Evolutionary conservation across 2,329 filamentous ascomycete species (phyloP).

Genomic region (Arthrocladium fulminans): DNA sequence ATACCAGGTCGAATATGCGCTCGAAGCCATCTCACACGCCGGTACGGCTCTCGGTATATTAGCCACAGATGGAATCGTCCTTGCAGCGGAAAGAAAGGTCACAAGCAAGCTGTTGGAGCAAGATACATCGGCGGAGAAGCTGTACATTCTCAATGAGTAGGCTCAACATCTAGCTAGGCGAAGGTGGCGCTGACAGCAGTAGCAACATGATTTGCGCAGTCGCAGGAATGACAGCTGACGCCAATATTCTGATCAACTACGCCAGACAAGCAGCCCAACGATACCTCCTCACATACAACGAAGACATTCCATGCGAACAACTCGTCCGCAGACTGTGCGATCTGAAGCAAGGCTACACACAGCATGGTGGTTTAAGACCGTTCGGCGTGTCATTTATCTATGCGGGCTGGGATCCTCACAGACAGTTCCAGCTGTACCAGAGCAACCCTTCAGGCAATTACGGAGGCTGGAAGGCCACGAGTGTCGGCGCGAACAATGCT

Average conservation of each 20-base stretch:
- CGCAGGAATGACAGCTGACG: constrained; percentile 97
- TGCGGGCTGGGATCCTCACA: constrained; percentile 89
- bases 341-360: constrained; percentile 97
- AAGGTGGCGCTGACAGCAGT: constrained; percentile 7
- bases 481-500: constrained; percentile 94
- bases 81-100: constrained; percentile 96
- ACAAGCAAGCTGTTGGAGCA: constrained; percentile 98
- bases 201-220: constrained; percentile 99
- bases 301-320: constrained; percentile 99
- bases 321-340: constrained; percentile 94
- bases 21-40: constrained; percentile 97
- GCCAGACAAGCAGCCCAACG: constrained; percentile 92
- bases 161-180: constrained; percentile 25
- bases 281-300: constrained; percentile 98
- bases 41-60: constrained; percentile 94
- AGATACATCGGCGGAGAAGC: constrained; percentile 98
- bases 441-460: constrained; percentile 99
- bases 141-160: constrained; percentile 97
- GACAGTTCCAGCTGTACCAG: constrained; percentile 97
- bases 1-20: constrained; percentile 98
- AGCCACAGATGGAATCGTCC: constrained; percentile 94
- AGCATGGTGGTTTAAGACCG: constrained; percentile 93
- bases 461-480: constrained; percentile 98
- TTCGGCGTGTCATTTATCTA: constrained; percentile 99
- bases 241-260: constrained; percentile 99